A percentile compares a stretch with the other conserved stretches of the same genome.
These are phyloP conservation scores for Leccinum uliginosum DNA, from an alignment of 768 basidiomycete species.

Conservation along the genomic window DNA sequence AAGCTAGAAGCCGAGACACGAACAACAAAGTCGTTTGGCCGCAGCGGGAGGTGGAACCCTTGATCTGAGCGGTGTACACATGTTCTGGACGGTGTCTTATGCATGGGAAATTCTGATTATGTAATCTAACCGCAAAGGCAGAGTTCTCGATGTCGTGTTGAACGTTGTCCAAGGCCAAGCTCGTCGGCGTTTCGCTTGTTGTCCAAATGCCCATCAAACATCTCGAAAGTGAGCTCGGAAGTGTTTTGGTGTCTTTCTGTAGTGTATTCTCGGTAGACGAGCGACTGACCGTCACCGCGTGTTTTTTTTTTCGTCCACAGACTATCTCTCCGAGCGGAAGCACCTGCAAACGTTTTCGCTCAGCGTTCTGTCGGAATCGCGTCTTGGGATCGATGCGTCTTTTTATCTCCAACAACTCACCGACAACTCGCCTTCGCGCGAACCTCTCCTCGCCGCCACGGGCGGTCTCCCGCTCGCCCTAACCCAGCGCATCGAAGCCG, in stretches of 20 bases:
- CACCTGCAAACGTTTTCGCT: constrained; percentile 81
- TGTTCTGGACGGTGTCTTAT: background rate
- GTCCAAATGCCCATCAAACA: constrained; percentile 74
- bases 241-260: background rate
- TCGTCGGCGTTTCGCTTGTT: background rate
- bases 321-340: constrained; percentile 83
- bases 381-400: constrained; percentile 94
- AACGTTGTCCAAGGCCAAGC: constrained; percentile 20
- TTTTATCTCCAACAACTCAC: constrained; percentile 81
- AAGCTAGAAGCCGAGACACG: background rate
- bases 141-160: constrained; percentile 16
- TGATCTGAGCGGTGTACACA: background rate
- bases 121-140: constrained; percentile 18
- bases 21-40: background rate
- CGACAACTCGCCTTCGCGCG: constrained; percentile 71
- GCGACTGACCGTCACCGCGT: background rate
- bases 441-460: constrained; percentile 90
- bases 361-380: constrained; percentile 78
- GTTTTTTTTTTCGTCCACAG: constrained; percentile 35
- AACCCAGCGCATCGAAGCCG: constrained; percentile 82
- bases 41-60: background rate
- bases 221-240: constrained; percentile 60
- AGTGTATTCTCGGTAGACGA: background rate
- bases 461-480: constrained; percentile 92
- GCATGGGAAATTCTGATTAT: constrained; percentile 22